These are phyloP conservation scores for Boletus subcaerulescens DNA, from an alignment of 768 basidiomycete genomes.

Conservation along the genomic window DNA sequence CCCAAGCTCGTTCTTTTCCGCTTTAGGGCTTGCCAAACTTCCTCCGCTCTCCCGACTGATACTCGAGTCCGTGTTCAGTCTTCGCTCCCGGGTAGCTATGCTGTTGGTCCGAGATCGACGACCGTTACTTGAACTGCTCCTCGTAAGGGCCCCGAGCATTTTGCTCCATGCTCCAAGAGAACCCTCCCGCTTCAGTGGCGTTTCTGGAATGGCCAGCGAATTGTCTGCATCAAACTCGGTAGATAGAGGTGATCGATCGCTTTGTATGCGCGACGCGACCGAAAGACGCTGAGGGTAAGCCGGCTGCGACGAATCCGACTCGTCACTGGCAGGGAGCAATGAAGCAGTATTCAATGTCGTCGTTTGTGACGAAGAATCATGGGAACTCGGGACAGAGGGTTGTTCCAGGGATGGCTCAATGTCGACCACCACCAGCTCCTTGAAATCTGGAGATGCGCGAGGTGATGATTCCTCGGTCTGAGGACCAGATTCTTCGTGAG, in stretches of 20 bases:
- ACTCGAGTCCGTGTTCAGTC: conserved; percentile 69
- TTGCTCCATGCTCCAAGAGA: conserved; percentile 67
- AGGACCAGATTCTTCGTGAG: conserved; percentile 42
- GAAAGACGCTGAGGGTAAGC: conserved; percentile 60
- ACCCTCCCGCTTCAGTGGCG: conserved; percentile 57
- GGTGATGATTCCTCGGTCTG: conserved; percentile 54
- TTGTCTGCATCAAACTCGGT: conserved; percentile 53
- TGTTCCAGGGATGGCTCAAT: conserved; percentile 58
- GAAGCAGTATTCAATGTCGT: conserved; percentile 43
- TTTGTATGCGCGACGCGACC: conserved; percentile 56
- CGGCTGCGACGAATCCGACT: conserved; percentile 48
- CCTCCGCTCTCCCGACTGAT: conserved; percentile 74
- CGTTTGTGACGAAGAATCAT: conserved; percentile 48
- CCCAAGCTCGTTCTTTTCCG: conserved; percentile 47
- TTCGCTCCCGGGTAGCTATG: conserved; percentile 60
- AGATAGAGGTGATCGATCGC: conserved; percentile 55
- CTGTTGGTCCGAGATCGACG: conserved; percentile 81
- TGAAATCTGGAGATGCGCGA: conserved; percentile 55
- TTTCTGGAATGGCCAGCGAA: conserved; percentile 38
- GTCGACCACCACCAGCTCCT: conserved; percentile 57
- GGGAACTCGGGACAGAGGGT: conserved; percentile 41
- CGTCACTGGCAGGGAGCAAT: conserved; percentile 40
- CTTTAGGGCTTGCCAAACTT: conserved; percentile 62
- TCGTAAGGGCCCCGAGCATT: conserved; percentile 55
- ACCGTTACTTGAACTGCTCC: conserved; percentile 63